phyloP scores from a whole-genome alignment of 371 early-diverging fungal species.

The Circinella umbellata region DNA sequence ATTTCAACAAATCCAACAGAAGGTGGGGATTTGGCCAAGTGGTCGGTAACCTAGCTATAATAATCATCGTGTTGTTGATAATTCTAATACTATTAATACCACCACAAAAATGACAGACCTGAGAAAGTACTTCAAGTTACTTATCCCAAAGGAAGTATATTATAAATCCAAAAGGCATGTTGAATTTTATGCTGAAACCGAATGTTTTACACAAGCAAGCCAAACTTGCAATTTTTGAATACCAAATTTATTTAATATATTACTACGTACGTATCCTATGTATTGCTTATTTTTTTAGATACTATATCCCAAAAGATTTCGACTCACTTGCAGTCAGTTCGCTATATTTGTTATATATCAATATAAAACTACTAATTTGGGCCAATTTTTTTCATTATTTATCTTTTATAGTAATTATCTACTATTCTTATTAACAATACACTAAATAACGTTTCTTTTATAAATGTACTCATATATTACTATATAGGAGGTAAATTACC shows the following conservation, averaged over 20 bases:
- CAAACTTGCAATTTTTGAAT: slow-evolving; percentile 42
- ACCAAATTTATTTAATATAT: slow-evolving; percentile 58
- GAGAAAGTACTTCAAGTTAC: slow-evolving; percentile 35
- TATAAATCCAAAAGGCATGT: slow-evolving; percentile 36
- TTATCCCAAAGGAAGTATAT: slow-evolving; percentile 49
- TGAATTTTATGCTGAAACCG: slow-evolving; percentile 55
- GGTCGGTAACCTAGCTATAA: slow-evolving; percentile 13
- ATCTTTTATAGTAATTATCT: too few species aligned
- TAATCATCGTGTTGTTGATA: slow-evolving; percentile 35
- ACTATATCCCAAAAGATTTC: slow-evolving; percentile 55
- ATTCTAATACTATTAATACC: slow-evolving; percentile 33
- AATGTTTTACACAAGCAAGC: slow-evolving; percentile 30
- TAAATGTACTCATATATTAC: too few species aligned
- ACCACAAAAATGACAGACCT: background rate
- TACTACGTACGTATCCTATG: too few species aligned
- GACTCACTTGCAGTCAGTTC: background rate
- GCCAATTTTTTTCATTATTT: too few species aligned
- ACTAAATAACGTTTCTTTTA: too few species aligned
- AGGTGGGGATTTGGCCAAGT: slow-evolving; percentile 34
- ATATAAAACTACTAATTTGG: too few species aligned
- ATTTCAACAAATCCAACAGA: slow-evolving; percentile 15
- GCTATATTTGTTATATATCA: background rate
- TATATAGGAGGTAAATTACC: slow-evolving; percentile 51
- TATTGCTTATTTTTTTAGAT: too few species aligned
- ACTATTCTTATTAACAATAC: too few species aligned